Evolutionary conservation across 2,329 filamentous ascomycete species (phyloP), one percentile per base, ranked within the genome.

Genomic region (Penicillium sclerotigenum): DNA sequence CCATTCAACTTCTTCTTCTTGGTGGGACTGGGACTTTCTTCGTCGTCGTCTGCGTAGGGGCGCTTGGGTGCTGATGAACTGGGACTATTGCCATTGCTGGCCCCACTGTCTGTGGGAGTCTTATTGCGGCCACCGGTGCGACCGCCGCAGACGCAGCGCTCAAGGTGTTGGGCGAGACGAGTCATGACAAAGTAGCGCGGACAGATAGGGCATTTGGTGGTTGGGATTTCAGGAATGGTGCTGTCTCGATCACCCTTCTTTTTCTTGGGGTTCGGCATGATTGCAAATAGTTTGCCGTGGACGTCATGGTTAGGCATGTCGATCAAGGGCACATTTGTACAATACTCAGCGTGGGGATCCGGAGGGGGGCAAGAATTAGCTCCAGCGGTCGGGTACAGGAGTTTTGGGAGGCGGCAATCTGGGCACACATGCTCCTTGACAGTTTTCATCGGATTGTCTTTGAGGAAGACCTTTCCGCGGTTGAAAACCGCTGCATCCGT

Each of bases 151-250:
- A 86, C 74, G 60, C 83, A 86, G 58, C 84, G 82, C 61, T 86
- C 83, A 52, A 86, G 66, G 66, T 86, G 83, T 65, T 84, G 82
- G 16, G 83, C 82, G 49, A 85, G 83, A 46, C 83, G 77, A 26
- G 81, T 85, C 61, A 85, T 83, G 56, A 84, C 79, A 62, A 85
- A 73, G 67, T 83, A 84, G 29, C 83, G 78, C 60, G 84, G 84
- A 66, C 83, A 86, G 60, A 80, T 81, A 10, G 82, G 83, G 68
- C 83, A 86, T 60, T 77, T 77, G 41, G 74, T 73, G 3, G 74
- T 76, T 20, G 75, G 75, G n/a, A 76, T 54, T 38, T 65, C 63
- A 10, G 64, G 64, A 29, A 65, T 65, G 9, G 58, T 63, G 37
- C 58, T 63, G 54, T 66, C 64, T 24, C 63, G 62, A 26, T 66